phyloP scores from a whole-genome alignment of 2,329 filamentous ascomycete genomes.

The Rhinocladiella mackenziei region DNA sequence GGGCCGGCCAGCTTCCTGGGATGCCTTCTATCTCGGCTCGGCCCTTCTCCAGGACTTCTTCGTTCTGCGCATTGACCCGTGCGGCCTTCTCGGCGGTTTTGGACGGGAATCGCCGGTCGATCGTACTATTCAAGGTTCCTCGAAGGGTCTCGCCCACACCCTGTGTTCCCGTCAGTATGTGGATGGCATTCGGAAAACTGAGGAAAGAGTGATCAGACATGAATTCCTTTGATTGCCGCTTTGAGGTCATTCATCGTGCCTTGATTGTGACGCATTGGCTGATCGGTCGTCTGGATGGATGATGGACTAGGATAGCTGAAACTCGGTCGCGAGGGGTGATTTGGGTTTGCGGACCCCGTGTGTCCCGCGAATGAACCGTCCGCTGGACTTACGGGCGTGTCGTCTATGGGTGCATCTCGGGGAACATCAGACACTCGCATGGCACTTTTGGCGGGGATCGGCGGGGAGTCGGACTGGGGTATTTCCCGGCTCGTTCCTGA shows the following conservation, averaged over 20 bases:
- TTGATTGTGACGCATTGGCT: conserved; percentile 20
- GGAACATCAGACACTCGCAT: conserved; percentile 18
- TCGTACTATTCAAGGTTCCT: conserved; percentile 24
- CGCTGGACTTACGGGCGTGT: conserved; percentile 20
- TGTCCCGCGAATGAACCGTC: conserved; percentile 13
- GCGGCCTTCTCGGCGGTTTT: conserved; percentile 27
- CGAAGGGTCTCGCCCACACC: conserved; percentile 29
- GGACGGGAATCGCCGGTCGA: conserved; percentile 23
- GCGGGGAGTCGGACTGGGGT: conserved; percentile 13
- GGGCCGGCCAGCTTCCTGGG: conserved; percentile 19
- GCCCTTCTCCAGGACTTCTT: conserved; percentile 21
- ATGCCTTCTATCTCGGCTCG: conserved; percentile 23
- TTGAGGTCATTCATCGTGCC: conserved; percentile 25
- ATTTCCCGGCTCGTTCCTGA: conserved; percentile 4
- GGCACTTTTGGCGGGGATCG: conserved; percentile 21
- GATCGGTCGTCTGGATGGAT: conserved; percentile 18
- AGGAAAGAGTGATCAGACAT: conserved; percentile 12
- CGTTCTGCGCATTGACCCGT: conserved; percentile 20
- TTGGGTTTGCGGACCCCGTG: conserved; percentile 14
- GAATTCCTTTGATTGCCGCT: conserved; percentile 26
- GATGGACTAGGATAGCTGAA: conserved; percentile 28
- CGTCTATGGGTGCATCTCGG: conserved; percentile 7
- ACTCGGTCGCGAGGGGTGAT: conserved; percentile 22
- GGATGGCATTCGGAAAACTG: background rate
- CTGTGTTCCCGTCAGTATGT: conserved; percentile 7